Conservation (phyloP, 192 early-diverging fungal species). For the Kickxella alabastrina region DNA sequence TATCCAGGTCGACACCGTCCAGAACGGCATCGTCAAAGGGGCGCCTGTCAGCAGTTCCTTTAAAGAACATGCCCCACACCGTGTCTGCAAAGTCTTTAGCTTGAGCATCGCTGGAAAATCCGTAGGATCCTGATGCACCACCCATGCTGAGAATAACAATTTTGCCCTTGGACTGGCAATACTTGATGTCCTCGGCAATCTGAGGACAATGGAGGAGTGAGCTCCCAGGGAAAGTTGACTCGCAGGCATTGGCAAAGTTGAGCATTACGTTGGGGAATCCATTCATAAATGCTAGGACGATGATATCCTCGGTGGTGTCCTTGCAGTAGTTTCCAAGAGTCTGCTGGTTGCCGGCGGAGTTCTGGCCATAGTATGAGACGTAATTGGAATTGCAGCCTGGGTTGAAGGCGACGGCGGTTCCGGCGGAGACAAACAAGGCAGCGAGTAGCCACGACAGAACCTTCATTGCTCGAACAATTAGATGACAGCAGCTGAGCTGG, state of each 20-base stretch:
- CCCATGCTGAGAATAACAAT: constrained; percentile 62
- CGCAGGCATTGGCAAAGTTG: constrained; percentile 63
- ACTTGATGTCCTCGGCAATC: constrained; percentile 59
- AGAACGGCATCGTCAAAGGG: constrained; percentile 59
- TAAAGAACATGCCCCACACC: constrained; percentile 59
- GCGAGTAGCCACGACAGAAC: constrained; percentile 5
- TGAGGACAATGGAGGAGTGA: constrained; percentile 55
- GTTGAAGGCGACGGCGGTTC: constrained; percentile 23
- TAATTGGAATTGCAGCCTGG: constrained; percentile 46
- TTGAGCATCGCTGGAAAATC: constrained; percentile 46
- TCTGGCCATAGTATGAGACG: constrained; percentile 50
- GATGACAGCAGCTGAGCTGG: too few relatives aligned
- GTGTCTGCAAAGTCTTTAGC: constrained; percentile 53
- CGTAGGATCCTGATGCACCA: constrained; percentile 59
- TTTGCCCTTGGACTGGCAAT: constrained; percentile 65
- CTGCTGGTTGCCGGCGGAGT: constrained; percentile 47
- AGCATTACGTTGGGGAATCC: constrained; percentile 54
- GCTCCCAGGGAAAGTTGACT: constrained; percentile 55
- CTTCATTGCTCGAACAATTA: constrained; percentile 21
- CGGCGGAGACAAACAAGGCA: constrained; percentile 1
- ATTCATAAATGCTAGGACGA: constrained; percentile 62
- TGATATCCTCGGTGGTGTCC: constrained; percentile 57
- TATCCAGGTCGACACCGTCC: constrained; percentile 63
- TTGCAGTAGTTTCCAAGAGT: constrained; percentile 56
- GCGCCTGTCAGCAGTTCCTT: constrained; percentile 53